phyloP scores from a whole-genome alignment of 1,284 basidiomycete genomes.

The Trametes sp. region DNA sequence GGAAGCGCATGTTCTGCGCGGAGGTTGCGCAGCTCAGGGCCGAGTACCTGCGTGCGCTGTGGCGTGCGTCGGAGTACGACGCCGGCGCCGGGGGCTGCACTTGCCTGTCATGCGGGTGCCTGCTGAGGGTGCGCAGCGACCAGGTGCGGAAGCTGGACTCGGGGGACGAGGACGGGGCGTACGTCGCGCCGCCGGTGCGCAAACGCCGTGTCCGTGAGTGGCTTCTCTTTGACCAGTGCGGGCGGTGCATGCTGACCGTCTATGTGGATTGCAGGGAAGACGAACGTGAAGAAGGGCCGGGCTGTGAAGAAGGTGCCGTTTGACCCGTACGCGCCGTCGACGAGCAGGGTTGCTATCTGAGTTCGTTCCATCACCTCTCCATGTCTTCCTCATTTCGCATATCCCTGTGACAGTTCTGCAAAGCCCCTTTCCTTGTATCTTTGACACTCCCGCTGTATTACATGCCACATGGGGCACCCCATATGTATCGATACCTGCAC shows the following conservation, averaged over 20 bases:
- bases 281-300: slow-evolving; percentile 19
- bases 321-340: slow-evolving; percentile 31
- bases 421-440: neutral
- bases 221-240: neutral
- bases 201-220: slow-evolving; percentile 25
- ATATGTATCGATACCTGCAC: slow-evolving; percentile 9
- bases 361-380: neutral
- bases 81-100: slow-evolving; percentile 16
- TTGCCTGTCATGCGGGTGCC: slow-evolving; percentile 25
- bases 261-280: slow-evolving; percentile 13
- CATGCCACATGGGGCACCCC: neutral
- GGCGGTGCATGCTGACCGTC: neutral
- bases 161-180: slow-evolving; percentile 15
- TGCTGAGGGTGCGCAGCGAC: slow-evolving; percentile 13
- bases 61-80: slow-evolving; percentile 16
- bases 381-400: neutral
- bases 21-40: slow-evolving; percentile 29
- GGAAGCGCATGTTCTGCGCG: slow-evolving; percentile 19
- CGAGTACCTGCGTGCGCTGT: slow-evolving; percentile 26
- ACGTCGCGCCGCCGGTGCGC: neutral
- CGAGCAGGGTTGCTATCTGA: slow-evolving; percentile 21
- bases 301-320: slow-evolving; percentile 4
- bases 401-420: neutral
- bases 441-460: neutral
- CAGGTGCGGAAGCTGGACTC: slow-evolving; percentile 13